Evolutionary conservation across 129 eudicot species (phyloP).

Genomic region (Smallanthus sonchifolius): DNA sequence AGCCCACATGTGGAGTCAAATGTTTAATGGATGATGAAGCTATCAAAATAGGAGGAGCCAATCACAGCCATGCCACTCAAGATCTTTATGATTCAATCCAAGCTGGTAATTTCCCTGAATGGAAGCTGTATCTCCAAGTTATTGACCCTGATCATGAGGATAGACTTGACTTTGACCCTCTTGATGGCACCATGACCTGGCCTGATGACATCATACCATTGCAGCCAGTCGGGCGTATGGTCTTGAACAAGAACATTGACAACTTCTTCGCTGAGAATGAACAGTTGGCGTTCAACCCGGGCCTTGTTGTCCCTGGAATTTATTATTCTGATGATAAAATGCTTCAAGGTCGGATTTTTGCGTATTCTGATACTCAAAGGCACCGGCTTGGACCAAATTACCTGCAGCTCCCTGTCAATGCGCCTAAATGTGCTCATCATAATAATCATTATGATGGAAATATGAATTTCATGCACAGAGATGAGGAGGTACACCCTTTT

Average conservation of each 20-base stretch:
- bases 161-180: slow-evolving; percentile 73
- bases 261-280: slow-evolving; percentile 83
- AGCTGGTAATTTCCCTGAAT: slow-evolving; percentile 71
- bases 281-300: slow-evolving; percentile 68
- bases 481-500: slow-evolving; percentile 59
- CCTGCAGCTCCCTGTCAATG: slow-evolving; percentile 73
- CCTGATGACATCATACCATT: slow-evolving; percentile 72
- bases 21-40: slow-evolving; percentile 65
- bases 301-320: slow-evolving; percentile 69
- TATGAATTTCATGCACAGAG: slow-evolving; percentile 80
- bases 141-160: slow-evolving; percentile 75
- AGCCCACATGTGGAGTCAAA: slow-evolving; percentile 76
- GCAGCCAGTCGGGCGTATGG: slow-evolving; percentile 87
- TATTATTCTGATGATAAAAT: slow-evolving; percentile 77
- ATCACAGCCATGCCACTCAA: slow-evolving; percentile 83
- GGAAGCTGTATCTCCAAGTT: slow-evolving; percentile 63
- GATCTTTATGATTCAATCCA: slow-evolving; percentile 79
- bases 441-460: slow-evolving; percentile 80
- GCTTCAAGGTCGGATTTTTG: slow-evolving; percentile 69
- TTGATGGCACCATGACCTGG: slow-evolving; percentile 77
- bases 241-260: slow-evolving; percentile 72
- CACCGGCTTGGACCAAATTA: slow-evolving; percentile 83
- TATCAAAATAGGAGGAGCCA: slow-evolving; percentile 58
- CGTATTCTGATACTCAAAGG: slow-evolving; percentile 79
- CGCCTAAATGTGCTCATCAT: slow-evolving; percentile 76